Evolutionary conservation across 2,329 filamentous ascomycete species (phyloP).

Genomic region (Colletotrichum musicola): DNA sequence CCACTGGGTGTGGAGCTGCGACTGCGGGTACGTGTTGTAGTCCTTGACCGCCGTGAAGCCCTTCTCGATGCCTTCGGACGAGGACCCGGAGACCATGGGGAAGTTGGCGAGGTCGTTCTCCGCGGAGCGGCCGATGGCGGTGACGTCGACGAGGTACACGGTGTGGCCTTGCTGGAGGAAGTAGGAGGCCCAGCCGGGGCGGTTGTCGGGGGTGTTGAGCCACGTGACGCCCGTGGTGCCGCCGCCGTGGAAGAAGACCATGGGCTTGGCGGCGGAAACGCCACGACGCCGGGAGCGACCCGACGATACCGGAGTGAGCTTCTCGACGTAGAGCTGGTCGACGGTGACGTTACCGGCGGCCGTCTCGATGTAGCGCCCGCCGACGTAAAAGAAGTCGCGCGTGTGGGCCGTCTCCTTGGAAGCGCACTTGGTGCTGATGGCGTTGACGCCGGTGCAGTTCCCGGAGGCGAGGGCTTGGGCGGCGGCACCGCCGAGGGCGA

Average conservation of each 20-base stretch:
- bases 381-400: slow-evolving; percentile 52
- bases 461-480: slow-evolving; percentile 1
- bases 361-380: slow-evolving; percentile 50
- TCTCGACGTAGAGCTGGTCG: slow-evolving; percentile 68
- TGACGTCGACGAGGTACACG: slow-evolving; percentile 59
- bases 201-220: slow-evolving; percentile 61
- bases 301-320: slow-evolving; percentile 49
- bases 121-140: slow-evolving; percentile 53
- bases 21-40: slow-evolving; percentile 43
- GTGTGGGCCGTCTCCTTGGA: slow-evolving; percentile 40
- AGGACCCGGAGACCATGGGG: slow-evolving; percentile 39
- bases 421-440: slow-evolving; percentile 36
- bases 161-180: slow-evolving; percentile 57
- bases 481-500: slow-evolving; percentile 7
- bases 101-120: slow-evolving; percentile 42
- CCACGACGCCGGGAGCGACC: slow-evolving; percentile 3
- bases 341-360: slow-evolving; percentile 46
- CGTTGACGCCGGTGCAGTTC: slow-evolving; percentile 30
- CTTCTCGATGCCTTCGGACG: slow-evolving; percentile 43
- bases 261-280: slow-evolving; percentile 9
- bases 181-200: slow-evolving; percentile 59
- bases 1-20: slow-evolving; percentile 52
- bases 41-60: slow-evolving; percentile 49
- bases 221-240: slow-evolving; percentile 43
- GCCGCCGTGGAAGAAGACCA: slow-evolving; percentile 36